Conservation (phyloP, 169 alveolate genomes). For the Eimeria maxima region DNA sequence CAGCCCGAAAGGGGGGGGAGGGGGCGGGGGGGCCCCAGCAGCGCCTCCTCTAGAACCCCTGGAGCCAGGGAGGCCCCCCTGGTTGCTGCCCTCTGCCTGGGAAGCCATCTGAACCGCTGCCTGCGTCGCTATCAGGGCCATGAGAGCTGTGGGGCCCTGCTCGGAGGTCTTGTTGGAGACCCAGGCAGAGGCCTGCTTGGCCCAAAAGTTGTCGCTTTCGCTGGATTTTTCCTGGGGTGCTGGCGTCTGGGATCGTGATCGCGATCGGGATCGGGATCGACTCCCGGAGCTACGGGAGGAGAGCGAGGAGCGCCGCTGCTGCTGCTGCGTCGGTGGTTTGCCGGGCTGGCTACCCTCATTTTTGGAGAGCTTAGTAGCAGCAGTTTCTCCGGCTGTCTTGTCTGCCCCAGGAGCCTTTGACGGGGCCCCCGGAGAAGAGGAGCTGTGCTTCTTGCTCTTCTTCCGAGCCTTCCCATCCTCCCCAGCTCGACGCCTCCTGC, state of each 20-base stretch:
- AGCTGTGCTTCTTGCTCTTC: conserved; percentile 2
- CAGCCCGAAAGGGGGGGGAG: conserved; percentile 14
- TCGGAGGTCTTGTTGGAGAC: conserved; percentile 64
- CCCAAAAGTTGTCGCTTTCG: conserved; percentile 79
- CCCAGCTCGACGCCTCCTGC: conserved; percentile 70
- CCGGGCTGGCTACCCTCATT: neutral
- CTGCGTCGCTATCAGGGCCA: conserved; percentile 55
- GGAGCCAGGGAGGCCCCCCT: neutral
- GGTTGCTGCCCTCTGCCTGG: conserved; percentile 21
- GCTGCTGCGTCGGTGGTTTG: neutral
- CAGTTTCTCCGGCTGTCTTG: neutral
- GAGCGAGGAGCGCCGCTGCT: conserved; percentile 17
- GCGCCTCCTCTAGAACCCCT: neutral
- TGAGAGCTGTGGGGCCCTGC: conserved; percentile 72
- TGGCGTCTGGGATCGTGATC: conserved; percentile 64
- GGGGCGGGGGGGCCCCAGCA: neutral
- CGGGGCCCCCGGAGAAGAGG: neutral
- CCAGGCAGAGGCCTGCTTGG: conserved; percentile 81
- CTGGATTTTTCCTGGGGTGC: conserved; percentile 31
- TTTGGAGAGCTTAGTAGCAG: neutral
- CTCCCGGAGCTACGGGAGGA: conserved; percentile 45
- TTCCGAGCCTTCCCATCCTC: conserved; percentile 27
- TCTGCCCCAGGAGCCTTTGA: neutral
- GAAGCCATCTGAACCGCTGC: conserved; percentile 58
- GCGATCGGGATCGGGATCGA: conserved; percentile 43